Percentiles rank a stretch among this genome's conserved stretches.
These are phyloP conservation scores for Umbelopsis vinacea DNA, from an alignment of 192 early-diverging fungal genomes.

Conservation along the genomic window DNA sequence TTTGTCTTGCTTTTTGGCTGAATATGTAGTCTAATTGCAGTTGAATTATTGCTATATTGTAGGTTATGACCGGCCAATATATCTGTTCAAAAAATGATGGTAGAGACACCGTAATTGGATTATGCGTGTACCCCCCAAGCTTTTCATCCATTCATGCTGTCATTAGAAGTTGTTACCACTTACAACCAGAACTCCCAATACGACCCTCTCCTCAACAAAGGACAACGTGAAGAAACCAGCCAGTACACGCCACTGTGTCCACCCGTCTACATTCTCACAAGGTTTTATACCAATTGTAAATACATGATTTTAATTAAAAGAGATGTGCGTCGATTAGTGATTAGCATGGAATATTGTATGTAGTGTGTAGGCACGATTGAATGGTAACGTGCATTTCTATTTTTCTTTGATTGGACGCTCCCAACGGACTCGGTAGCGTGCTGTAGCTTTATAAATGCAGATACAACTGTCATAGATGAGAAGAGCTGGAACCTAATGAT, in stretches of 20 bases:
- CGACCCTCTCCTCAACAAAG: no score
- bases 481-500: not conserved
- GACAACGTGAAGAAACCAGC: no score
- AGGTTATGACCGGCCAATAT: conserved; percentile 32
- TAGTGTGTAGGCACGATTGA: not conserved
- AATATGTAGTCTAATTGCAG: not conserved
- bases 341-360: not conserved
- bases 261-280: not conserved
- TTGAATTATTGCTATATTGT: not conserved
- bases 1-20: not conserved
- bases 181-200: no score
- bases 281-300: not conserved
- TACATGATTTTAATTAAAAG: not conserved
- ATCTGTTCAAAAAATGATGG: conserved; percentile 27
- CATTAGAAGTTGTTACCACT: no score
- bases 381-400: not conserved
- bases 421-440: conserved; percentile 11
- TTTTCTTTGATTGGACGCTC: not conserved
- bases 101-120: not conserved
- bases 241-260: not conserved
- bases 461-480: not conserved
- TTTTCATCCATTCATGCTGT: no score
- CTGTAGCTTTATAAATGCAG: not conserved
- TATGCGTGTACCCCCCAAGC: no score
- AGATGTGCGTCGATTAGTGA: not conserved